Base-by-base conservation (phyloP, 345 rosid species). In the Gossypium arboreum region DNA sequence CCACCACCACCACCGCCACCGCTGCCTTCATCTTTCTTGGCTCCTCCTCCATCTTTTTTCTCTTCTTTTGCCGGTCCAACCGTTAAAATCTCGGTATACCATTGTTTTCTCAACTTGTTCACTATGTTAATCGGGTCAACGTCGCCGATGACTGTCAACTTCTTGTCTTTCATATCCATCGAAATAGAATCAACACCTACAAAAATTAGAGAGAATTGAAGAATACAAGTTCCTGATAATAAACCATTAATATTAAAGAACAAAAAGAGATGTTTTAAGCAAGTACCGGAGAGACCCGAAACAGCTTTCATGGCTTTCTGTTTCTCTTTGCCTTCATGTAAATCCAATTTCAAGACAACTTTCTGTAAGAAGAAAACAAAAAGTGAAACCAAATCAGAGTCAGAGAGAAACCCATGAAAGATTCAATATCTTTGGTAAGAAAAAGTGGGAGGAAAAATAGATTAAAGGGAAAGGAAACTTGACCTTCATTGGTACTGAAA, bases 111-210 rank as follows among this genome's bases (percentile, higher is more conserved):
- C 41, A 89, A 78, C 77, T 86, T 91, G 56, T 6, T 52, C 20
- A 81, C 86, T 2, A 91, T 63, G 2, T 18, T 9, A 22, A 82
- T 71, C 0, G 89, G 86, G 52, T 94, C 89, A 2, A 90, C 80
- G 0, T 81, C 81, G 5, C 96, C 97, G 1, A 75, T 81, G 12
- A 94, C 87, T 0, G 97, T 94, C 57, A 94, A 9, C n/a, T 89
- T 89, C 20, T 72, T 77, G 2, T 83, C 90, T 20, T 85, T 87
- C 84, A 84, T 76, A 76, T 92, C 88, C 74, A 90, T 74, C 5
- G 87, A 63, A 0, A 94, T 80, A 0, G 91, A 88, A 45, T 86
- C 85, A 41, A 90, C 52, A 50, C 92, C 92, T 90, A 55, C 11
- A 15, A 25, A 45, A 47, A 67, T 7, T 4, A 54, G n/a, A 54